Percentiles rank a stretch among this genome's conserved stretches.
Conservation (phyloP, 805 yeast genomes). For the Teunomyces gatunensis region DNA sequence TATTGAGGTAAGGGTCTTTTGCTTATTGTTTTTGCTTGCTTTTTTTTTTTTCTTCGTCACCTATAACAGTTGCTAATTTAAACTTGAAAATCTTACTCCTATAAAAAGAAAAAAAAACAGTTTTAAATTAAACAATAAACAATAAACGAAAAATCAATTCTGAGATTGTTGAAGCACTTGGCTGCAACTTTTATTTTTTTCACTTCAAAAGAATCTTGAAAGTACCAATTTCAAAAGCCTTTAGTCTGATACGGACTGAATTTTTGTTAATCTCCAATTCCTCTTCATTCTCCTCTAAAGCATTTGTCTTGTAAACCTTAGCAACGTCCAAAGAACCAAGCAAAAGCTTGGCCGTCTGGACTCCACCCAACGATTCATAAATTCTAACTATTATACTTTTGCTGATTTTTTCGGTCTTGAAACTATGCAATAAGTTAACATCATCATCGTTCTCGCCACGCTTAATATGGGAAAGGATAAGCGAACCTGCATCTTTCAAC, state of each 20-base stretch:
- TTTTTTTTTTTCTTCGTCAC: neutral
- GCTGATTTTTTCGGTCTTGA: constrained; percentile 33
- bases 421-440: constrained; percentile 45
- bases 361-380: constrained; percentile 88
- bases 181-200: constrained; percentile 1
- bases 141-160: neutral
- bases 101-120: neutral
- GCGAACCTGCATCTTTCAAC: constrained; percentile 48
- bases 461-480: constrained; percentile 75
- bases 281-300: constrained; percentile 50
- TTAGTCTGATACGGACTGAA: constrained; percentile 44
- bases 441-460: constrained; percentile 82
- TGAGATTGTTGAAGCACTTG: neutral
- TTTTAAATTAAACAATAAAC: neutral
- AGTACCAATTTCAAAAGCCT: constrained; percentile 80
- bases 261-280: constrained; percentile 39
- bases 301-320: constrained; percentile 53
- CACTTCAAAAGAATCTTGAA: constrained; percentile 45
- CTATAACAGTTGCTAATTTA: neutral
- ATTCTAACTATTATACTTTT: constrained; percentile 66
- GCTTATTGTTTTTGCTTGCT: too few species aligned
- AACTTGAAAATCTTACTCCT: neutral
- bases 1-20: neutral
- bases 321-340: constrained; percentile 42
- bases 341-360: constrained; percentile 49